Percentiles rank a stretch among this genome's conserved stretches.
Conservation (phyloP, 768 basidiomycete genomes). For the Leccinellum albellum region DNA sequence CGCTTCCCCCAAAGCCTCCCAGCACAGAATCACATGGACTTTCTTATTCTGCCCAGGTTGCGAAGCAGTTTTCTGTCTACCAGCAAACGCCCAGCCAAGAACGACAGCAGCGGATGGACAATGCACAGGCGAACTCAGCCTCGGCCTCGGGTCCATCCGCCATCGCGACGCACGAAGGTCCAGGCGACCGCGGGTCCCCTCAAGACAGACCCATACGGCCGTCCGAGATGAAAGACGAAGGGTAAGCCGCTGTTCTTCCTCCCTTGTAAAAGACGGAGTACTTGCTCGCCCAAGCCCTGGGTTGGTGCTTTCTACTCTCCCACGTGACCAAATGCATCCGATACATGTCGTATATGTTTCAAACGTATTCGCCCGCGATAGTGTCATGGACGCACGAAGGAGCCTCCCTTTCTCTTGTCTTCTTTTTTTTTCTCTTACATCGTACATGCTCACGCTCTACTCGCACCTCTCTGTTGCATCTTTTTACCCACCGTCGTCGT, state of each 20-base stretch:
- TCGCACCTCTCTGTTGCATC: constrained; percentile 6
- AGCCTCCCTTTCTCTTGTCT: constrained; percentile 2
- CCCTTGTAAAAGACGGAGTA: constrained; percentile 14
- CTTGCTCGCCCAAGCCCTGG: constrained; percentile 9
- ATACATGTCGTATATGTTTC: constrained; percentile 11
- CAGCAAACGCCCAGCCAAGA: constrained; percentile 66
- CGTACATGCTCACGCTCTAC: constrained; percentile 16
- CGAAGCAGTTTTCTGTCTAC: constrained; percentile 60
- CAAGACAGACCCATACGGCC: constrained; percentile 57
- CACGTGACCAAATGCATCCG: constrained; percentile 9
- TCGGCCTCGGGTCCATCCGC: constrained; percentile 21
- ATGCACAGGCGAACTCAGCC: constrained; percentile 13
- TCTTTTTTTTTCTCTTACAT: constrained; percentile 8
- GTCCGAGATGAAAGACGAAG: constrained; percentile 77
- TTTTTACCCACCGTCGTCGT: constrained; percentile 14
- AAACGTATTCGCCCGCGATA: constrained; percentile 16
- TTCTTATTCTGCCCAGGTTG: constrained; percentile 63
- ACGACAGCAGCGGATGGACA: constrained; percentile 43
- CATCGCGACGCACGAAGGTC: constrained; percentile 36
- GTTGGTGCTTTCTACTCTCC: constrained; percentile 6
- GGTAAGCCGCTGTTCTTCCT: constrained; percentile 53
- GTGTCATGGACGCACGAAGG: constrained; percentile 26
- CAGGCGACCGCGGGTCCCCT: constrained; percentile 28
- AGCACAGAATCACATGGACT: constrained; percentile 30
- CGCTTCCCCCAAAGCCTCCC: constrained; percentile 28